These are phyloP conservation scores for sweet orange (Citrus sinensis) DNA, from an alignment of 345 rosid genomes.

Conservation along the genomic window DNA sequence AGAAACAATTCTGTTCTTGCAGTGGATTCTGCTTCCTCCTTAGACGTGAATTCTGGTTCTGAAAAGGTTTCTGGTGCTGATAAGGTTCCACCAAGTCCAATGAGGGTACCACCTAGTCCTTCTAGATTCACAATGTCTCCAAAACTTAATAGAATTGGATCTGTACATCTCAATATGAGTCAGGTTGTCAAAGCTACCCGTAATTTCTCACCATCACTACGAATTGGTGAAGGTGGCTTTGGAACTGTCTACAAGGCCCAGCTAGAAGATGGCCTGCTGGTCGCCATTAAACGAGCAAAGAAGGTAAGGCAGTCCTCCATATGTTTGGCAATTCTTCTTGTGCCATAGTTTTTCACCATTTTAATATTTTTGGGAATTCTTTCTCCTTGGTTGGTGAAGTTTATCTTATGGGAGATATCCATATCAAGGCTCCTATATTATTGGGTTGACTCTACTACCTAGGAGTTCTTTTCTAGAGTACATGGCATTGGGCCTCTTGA, in stretches of 20 bases:
- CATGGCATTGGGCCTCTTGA: background rate
- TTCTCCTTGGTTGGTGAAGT: background rate
- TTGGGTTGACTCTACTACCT: background rate
- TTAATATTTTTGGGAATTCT: background rate
- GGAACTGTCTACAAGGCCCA: slow-evolving; percentile 82
- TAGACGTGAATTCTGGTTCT: slow-evolving; percentile 44
- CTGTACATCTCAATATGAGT: slow-evolving; percentile 54
- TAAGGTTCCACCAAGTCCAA: slow-evolving; percentile 67
- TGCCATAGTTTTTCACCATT: background rate
- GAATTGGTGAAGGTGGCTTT: slow-evolving; percentile 92
- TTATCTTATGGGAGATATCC: background rate
- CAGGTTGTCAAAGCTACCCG: slow-evolving; percentile 65
- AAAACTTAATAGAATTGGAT: slow-evolving; percentile 58
- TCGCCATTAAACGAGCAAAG: slow-evolving; percentile 96
- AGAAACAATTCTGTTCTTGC: slow-evolving; percentile 27
- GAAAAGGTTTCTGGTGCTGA: slow-evolving; percentile 61
- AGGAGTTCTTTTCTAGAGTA: background rate
- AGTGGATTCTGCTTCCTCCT: slow-evolving; percentile 60
- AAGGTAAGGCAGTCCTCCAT: slow-evolving; percentile 43
- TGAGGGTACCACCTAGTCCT: slow-evolving; percentile 85
- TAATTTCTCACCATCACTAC: slow-evolving; percentile 57
- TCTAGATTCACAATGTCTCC: slow-evolving; percentile 75
- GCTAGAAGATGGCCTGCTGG: slow-evolving; percentile 65
- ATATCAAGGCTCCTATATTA: background rate
- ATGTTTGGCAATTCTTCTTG: background rate